phyloP scores from a whole-genome alignment of 2,329 filamentous ascomycete species.

The Fusarium sp. region DNA sequence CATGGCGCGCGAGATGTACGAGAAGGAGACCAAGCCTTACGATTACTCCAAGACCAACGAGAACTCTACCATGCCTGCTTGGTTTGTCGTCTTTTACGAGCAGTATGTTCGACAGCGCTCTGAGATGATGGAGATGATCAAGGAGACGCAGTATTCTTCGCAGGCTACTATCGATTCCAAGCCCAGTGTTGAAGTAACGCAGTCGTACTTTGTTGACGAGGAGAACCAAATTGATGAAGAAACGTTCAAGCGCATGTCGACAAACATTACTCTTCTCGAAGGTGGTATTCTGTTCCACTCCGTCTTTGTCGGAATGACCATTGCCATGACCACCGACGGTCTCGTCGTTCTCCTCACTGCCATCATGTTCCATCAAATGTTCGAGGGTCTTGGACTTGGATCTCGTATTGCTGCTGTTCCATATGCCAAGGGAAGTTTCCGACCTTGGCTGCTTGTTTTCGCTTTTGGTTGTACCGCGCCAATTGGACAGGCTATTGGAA shows the following conservation, averaged over 20 bases:
- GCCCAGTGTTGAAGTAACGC: conserved; percentile 45
- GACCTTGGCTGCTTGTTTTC: conserved; percentile 70
- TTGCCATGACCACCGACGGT: conserved; percentile 75
- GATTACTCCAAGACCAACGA: conserved; percentile 45
- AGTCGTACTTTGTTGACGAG: conserved; percentile 57
- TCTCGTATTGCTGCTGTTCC: conserved; percentile 76
- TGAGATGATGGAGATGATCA: conserved; percentile 67
- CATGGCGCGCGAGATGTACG: conserved; percentile 54
- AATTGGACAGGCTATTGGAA: conserved; percentile 73
- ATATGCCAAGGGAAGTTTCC: conserved; percentile 65
- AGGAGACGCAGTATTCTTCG: conserved; percentile 38
- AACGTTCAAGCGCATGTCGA: conserved; percentile 70
- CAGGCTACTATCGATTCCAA: conserved; percentile 48
- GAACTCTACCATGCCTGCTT: conserved; percentile 63
- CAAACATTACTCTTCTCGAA: conserved; percentile 81
- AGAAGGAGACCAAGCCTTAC: conserved; percentile 47
- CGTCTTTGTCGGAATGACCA: conserved; percentile 79
- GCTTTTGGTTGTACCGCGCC: conserved; percentile 74
- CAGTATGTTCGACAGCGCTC: conserved; percentile 71
- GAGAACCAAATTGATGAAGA: conserved; percentile 59
- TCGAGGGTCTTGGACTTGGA: conserved; percentile 76
- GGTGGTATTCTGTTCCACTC: conserved; percentile 84
- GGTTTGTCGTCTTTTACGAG: conserved; percentile 73
- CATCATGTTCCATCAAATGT: conserved; percentile 78
- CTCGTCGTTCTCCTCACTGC: conserved; percentile 75